These are phyloP conservation scores for Diaporthe australafricana DNA, from an alignment of 2,329 filamentous ascomycete genomes.

Conservation along the genomic window DNA sequence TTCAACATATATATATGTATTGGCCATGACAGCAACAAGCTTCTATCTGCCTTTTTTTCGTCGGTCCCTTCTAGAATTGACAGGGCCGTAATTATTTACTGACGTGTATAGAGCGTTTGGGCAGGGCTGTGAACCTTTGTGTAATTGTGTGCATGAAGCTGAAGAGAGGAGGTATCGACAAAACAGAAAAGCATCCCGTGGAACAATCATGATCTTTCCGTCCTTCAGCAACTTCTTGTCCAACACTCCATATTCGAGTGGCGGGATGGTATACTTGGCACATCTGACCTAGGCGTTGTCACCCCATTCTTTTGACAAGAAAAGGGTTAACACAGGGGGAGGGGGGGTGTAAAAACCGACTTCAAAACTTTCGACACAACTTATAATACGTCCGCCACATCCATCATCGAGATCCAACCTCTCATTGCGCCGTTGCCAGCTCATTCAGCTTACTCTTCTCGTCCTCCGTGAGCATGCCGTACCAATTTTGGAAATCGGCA, in stretches of 20 bases:
- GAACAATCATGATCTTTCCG: conserved; percentile 5
- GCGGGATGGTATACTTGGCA: not conserved
- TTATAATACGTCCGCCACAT: conserved; percentile 1
- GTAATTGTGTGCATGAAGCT: conserved; percentile 25
- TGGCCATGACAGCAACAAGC: not conserved
- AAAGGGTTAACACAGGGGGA: not conserved
- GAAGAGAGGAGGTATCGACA: conserved; percentile 31
- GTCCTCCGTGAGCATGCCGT: conserved; percentile 63
- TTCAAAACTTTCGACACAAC: not conserved
- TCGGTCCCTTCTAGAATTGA: not conserved
- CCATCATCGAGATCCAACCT: not conserved
- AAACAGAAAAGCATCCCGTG: conserved; percentile 1
- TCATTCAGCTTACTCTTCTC: conserved; percentile 69
- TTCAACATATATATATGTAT: not conserved
- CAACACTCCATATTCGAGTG: not conserved
- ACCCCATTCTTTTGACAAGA: not conserved
- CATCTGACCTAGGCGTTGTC: not conserved
- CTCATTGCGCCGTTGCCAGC: conserved; percentile 51
- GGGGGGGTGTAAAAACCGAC: not conserved
- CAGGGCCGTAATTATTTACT: conserved; percentile 5
- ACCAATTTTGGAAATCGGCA: conserved; percentile 68
- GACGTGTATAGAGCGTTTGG: not conserved
- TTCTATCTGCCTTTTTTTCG: conserved; percentile 24
- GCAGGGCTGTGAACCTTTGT: not conserved
- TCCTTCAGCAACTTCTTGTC: not conserved